Evolutionary conservation across 31 red algal species (phyloP).

Genomic region (Odonthalia washingtoniensis): DNA sequence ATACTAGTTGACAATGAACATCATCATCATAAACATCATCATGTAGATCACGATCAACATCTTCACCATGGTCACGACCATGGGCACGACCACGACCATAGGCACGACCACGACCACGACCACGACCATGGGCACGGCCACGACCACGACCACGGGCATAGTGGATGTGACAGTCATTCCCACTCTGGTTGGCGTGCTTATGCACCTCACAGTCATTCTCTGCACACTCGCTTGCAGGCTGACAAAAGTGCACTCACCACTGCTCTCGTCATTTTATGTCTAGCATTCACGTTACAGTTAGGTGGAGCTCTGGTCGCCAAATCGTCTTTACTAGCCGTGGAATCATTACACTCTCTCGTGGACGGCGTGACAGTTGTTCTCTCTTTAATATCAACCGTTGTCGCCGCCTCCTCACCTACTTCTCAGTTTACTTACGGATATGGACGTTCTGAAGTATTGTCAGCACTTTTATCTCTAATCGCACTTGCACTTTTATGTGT

Average conservation of each 20-base stretch:
- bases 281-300: constrained; percentile 49
- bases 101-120: too few species aligned
- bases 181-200: constrained; percentile 55
- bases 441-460: constrained; percentile 64
- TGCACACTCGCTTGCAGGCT: constrained; percentile 52
- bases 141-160: constrained; percentile 33
- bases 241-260: constrained; percentile 51
- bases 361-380: constrained; percentile 77
- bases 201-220: constrained; percentile 65
- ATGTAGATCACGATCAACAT: constrained; percentile 6
- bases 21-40: constrained; percentile 35
- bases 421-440: constrained; percentile 54
- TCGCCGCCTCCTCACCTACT: constrained; percentile 42
- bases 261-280: constrained; percentile 52
- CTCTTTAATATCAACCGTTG: constrained; percentile 61
- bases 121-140: too few species aligned
- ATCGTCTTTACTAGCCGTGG: constrained; percentile 57
- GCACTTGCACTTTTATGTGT: constrained; percentile 55
- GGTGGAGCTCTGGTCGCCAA: constrained; percentile 44
- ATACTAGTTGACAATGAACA: neutral
- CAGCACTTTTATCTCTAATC: constrained; percentile 54
- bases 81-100: too few species aligned
- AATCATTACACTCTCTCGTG: constrained; percentile 64
- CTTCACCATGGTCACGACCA: constrained; percentile 32
- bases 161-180: constrained; percentile 29